These are phyloP conservation scores for Stevia rebaudiana DNA, from an alignment of 140 eudicot genomes.

Conservation along the genomic window DNA sequence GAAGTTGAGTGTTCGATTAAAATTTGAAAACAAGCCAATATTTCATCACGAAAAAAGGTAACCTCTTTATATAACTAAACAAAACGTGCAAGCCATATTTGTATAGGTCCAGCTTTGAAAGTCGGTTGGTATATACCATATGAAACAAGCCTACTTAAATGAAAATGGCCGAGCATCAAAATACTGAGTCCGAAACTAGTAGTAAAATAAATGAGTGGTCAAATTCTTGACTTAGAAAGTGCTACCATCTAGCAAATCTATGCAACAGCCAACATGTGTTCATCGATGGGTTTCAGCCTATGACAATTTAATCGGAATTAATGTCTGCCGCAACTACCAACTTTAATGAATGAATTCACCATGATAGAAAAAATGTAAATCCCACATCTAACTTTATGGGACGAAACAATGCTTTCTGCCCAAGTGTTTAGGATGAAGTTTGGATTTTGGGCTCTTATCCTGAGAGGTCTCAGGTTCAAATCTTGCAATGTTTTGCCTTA, in stretches of 20 bases:
- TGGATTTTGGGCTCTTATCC: too few relatives aligned
- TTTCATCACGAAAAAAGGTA: too few relatives aligned
- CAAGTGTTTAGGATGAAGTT: too few relatives aligned
- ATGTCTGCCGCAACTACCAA: slow-evolving; percentile 11
- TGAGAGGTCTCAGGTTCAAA: too few relatives aligned
- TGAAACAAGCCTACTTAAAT: not conserved
- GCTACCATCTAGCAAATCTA: not conserved
- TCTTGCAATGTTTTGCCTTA: too few relatives aligned
- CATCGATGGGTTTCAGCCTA: not conserved
- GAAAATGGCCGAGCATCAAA: slow-evolving; percentile 1
- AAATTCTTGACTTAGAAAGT: slow-evolving; percentile 15
- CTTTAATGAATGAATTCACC: slow-evolving; percentile 19
- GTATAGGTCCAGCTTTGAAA: not conserved
- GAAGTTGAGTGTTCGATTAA: too few relatives aligned
- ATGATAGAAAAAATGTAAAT: not conserved
- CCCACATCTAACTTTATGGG: too few relatives aligned
- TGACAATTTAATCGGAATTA: slow-evolving; percentile 9
- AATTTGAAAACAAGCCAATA: not conserved
- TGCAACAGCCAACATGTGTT: slow-evolving; percentile 6
- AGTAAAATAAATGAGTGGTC: slow-evolving; percentile 14
- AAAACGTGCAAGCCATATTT: too few relatives aligned
- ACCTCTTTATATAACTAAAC: too few relatives aligned
- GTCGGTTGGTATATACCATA: not conserved
- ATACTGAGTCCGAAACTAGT: not conserved
- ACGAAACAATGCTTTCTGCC: too few relatives aligned